A percentile compares a stretch with the other conserved stretches of the same genome.
These are phyloP conservation scores for Aegilops umbellulata DNA, from an alignment of 176 grass and related monocot genomes.

Conservation along the genomic window DNA sequence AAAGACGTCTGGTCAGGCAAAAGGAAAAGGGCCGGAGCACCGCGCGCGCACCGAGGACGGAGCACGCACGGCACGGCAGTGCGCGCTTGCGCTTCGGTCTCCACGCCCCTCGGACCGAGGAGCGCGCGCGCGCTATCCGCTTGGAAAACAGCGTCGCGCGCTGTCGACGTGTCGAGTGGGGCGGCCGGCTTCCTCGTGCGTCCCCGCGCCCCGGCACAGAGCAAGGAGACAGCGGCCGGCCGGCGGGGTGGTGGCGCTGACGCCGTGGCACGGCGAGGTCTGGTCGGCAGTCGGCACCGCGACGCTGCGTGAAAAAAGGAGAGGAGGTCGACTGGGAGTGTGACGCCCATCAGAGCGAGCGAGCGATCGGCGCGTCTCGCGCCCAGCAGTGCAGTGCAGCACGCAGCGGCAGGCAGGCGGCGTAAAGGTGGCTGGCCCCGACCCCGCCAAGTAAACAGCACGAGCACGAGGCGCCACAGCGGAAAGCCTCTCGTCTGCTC, in stretches of 20 bases:
- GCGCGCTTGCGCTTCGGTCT: background rate
- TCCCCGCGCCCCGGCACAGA: background rate
- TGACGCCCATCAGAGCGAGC: constrained; percentile 2
- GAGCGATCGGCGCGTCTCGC: background rate
- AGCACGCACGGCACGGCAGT: background rate
- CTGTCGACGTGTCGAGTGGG: background rate
- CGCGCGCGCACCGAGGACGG: background rate
- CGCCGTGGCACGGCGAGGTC: background rate
- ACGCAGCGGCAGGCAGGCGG: background rate
- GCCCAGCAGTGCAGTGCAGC: background rate
- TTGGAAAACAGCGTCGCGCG: background rate
- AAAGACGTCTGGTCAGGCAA: background rate
- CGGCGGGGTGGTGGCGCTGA: background rate
- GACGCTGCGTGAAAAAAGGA: constrained; percentile 24
- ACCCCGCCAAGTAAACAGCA: background rate
- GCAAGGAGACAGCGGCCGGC: background rate
- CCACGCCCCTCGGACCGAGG: background rate
- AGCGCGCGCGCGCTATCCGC: background rate
- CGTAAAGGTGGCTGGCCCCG: background rate
- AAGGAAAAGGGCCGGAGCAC: background rate
- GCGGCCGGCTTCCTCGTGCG: background rate
- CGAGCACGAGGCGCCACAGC: background rate
- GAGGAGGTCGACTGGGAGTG: background rate
- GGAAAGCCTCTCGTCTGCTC: background rate
- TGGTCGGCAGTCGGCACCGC: background rate